Percentiles rank a stretch among this genome's conserved stretches.
Evolutionary conservation across 2,329 filamentous ascomycete species (phyloP).

Genomic region (Nothophoma quercina): DNA sequence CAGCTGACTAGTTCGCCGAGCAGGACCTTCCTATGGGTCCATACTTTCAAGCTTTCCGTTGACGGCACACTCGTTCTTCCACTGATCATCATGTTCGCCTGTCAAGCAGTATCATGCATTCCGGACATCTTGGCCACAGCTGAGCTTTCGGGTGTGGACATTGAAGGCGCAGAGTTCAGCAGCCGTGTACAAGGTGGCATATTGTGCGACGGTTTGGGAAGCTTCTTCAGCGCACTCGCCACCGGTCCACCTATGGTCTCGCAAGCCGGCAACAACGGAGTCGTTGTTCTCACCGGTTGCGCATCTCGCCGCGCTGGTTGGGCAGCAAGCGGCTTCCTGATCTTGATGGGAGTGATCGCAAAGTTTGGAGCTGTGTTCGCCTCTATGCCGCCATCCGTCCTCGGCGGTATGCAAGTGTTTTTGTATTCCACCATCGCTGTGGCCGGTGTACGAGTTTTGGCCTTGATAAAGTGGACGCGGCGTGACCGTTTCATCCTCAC

Average conservation of each 20-base stretch:
- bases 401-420: constrained; percentile 56
- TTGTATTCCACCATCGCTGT: constrained; percentile 39
- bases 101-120: constrained; percentile 47
- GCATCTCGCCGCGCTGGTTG: constrained; percentile 39
- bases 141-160: constrained; percentile 34
- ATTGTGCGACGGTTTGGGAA: constrained; percentile 38
- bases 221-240: constrained; percentile 36
- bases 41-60: constrained; percentile 39
- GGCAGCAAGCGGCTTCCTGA: constrained; percentile 36
- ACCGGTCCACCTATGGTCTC: constrained; percentile 40
- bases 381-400: constrained; percentile 48
- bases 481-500: constrained; percentile 40
- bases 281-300: constrained; percentile 39
- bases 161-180: constrained; percentile 40
- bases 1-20: constrained; percentile 29
- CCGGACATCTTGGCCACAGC: constrained; percentile 44
- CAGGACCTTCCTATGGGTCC: constrained; percentile 37
- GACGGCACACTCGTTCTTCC: constrained; percentile 37
- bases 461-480: constrained; percentile 36
- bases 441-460: constrained; percentile 37
- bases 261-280: constrained; percentile 40
- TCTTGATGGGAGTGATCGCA: constrained; percentile 38
- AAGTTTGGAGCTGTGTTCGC: constrained; percentile 42
- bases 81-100: constrained; percentile 41
- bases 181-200: constrained; percentile 37